phyloP scores from a whole-genome alignment of 1,284 basidiomycete genomes.

The Ganoderma lucidum region DNA sequence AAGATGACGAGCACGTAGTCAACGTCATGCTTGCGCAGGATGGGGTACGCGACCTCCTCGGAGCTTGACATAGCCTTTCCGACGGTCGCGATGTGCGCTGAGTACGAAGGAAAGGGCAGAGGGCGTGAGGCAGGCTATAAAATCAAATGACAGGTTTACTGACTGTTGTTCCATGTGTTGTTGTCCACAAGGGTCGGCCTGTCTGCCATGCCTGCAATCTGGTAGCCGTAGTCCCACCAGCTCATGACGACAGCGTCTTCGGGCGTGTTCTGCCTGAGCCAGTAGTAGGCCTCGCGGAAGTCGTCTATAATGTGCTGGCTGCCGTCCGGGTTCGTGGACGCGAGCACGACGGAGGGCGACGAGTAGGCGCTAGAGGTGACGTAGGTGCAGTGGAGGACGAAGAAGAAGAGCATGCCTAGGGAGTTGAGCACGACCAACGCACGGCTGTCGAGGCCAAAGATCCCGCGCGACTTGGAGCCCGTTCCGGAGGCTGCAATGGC shows the following conservation, averaged over 20 bases:
- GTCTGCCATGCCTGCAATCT: slow-evolving; percentile 99
- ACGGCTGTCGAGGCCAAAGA: slow-evolving; percentile 90
- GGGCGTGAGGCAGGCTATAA: neutral
- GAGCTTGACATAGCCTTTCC: slow-evolving; percentile 96
- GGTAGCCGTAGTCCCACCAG: slow-evolving; percentile 99
- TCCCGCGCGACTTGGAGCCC: slow-evolving; percentile 55
- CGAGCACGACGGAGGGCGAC: slow-evolving; percentile 96
- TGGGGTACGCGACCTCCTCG: slow-evolving; percentile 97
- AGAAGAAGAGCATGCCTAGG: slow-evolving; percentile 85
- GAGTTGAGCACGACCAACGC: slow-evolving; percentile 81
- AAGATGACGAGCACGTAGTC: slow-evolving; percentile 99
- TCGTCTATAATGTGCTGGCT: slow-evolving; percentile 97
- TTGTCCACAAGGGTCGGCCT: slow-evolving; percentile 98
- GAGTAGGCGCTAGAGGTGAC: slow-evolving; percentile 97
- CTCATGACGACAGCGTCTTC: slow-evolving; percentile 95
- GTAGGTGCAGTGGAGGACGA: slow-evolving; percentile 97
- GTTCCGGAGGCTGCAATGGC: slow-evolving; percentile 41
- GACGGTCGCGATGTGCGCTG: slow-evolving; percentile 95
- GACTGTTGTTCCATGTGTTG: slow-evolving; percentile 99
- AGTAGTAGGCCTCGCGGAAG: slow-evolving; percentile 99
- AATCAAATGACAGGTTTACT: slow-evolving; percentile 41
- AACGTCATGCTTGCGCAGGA: slow-evolving; percentile 97
- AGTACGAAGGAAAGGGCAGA: slow-evolving; percentile 2
- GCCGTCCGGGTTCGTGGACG: slow-evolving; percentile 85
- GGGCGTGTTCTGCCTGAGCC: slow-evolving; percentile 96